Base-by-base conservation (phyloP, 2,329 filamentous ascomycete species). In the Microdochium nivale region DNA sequence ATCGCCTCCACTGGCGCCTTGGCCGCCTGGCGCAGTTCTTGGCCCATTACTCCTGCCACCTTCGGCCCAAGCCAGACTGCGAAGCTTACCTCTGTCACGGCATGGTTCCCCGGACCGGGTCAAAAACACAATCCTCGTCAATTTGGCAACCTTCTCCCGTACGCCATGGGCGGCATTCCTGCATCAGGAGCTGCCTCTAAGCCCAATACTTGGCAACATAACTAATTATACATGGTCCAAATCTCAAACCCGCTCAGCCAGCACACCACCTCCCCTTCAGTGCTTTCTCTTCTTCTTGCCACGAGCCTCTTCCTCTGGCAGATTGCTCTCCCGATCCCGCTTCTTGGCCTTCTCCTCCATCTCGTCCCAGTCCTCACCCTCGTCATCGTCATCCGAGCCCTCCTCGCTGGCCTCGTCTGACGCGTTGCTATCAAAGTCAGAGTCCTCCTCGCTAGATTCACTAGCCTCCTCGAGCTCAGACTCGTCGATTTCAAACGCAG, bases 311-410 rank as follows among this genome's bases (percentile, higher is more conserved):
- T 95, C 90, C 72, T 88, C 90, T 55, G 92, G 88, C 53, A 88
- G 72, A 0, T 69, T 73, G 51, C 67, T 68, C 65, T 83, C 86
- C 48, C 86, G 79, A 69, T 92, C 91, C 63, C 88, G 83, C 71
- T 91, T 90, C 73, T 85, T 89, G 2, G 86, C 91, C 76, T 96
- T 96, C 69, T 86, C 85, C 74, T 96, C 92, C 53, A 96, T 67
- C 69, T 95, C 90, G 65, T 97, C 91, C 92, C 92, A 96, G 64
- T 95, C 89, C 66, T 96, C 87, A 48, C 87, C 87, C 57, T 84
- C 88, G 13, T 89, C 87, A 46, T 87, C 87, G 7, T 91, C 88
- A 44, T 80, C 82, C 48, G 78, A 79, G 47, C 70, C 83, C 52
- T 89, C 88, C 13, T 92, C 90, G 56, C 83, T 87, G 27, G 90